Conservation (phyloP, 495 filamentous ascomycete genomes). For the Penicillium lividum region DNA sequence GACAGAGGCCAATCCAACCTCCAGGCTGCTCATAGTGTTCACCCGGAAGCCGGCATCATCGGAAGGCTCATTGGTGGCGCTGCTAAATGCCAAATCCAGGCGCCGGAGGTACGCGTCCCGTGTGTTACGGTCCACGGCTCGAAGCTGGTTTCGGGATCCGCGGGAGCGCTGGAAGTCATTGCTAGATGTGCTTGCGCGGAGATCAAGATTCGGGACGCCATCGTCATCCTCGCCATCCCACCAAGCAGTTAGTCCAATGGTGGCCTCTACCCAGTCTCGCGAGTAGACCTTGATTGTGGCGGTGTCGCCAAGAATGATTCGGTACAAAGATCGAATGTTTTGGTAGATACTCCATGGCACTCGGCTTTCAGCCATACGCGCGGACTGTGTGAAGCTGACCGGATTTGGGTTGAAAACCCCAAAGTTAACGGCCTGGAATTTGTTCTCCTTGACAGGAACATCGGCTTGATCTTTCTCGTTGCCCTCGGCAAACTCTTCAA, state of each 20-base stretch:
- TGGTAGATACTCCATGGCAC: constrained; percentile 88
- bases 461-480: constrained; percentile 46
- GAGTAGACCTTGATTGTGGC: constrained; percentile 67
- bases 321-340: constrained; percentile 72
- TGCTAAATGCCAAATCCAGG: constrained; percentile 51
- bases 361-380: constrained; percentile 73
- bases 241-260: constrained; percentile 77
- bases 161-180: constrained; percentile 31
- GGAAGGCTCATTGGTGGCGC: constrained; percentile 45
- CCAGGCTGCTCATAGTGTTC: constrained; percentile 68
- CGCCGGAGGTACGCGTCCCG: constrained; percentile 54
- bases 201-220: constrained; percentile 21
- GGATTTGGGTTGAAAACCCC: constrained; percentile 39
- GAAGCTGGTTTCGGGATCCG: constrained; percentile 22
- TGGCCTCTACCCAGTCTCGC: constrained; percentile 86
- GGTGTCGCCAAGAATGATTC: constrained; percentile 68
- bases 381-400: constrained; percentile 57
- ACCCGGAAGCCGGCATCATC: constrained; percentile 59
- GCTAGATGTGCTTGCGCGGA: constrained; percentile 28
- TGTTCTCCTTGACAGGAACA: constrained; percentile 33
- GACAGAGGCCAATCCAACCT: constrained; percentile 76
- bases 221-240: constrained; percentile 76
- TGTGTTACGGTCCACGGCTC: constrained; percentile 45
- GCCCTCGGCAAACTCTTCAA: constrained; percentile 75
- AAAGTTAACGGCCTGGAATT: constrained; percentile 55